These are phyloP conservation scores for Aureobasidium namibiae DNA, from an alignment of 2,329 filamentous ascomycete genomes.

Conservation along the genomic window DNA sequence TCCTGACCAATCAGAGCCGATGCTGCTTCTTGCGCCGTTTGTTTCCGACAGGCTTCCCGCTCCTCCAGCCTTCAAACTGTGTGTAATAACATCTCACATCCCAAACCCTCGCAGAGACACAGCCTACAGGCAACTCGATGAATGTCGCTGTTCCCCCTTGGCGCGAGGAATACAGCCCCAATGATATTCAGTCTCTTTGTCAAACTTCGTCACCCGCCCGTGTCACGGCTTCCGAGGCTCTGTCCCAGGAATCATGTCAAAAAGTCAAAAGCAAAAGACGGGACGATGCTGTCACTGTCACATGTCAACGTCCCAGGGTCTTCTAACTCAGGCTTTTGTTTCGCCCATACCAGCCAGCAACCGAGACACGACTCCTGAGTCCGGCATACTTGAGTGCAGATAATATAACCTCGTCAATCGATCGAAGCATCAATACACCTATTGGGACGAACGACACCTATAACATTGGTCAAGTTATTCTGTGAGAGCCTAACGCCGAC, in stretches of 20 bases:
- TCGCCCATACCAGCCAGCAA: background rate
- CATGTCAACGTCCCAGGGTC: conserved; percentile 1
- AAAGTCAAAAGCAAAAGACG: background rate
- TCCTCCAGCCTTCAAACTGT: conserved; percentile 2
- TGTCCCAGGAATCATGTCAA: background rate
- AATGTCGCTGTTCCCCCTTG: conserved; percentile 2
- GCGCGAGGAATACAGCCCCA: background rate
- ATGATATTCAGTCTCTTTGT: background rate
- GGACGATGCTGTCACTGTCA: background rate
- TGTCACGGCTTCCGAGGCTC: background rate
- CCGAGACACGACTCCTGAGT: background rate
- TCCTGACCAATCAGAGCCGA: background rate
- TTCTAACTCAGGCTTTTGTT: background rate
- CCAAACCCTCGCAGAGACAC: background rate
- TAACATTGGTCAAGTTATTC: background rate
- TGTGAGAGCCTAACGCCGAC: background rate
- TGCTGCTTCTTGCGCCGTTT: background rate
- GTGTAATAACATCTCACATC: conserved; percentile 8
- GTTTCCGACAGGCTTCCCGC: conserved; percentile 2
- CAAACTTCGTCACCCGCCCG: background rate
- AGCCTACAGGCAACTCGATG: background rate
- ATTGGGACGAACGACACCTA: background rate
- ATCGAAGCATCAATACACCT: background rate
- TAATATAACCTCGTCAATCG: background rate
- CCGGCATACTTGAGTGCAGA: background rate